Conservation (phyloP, 805 yeast genomes). For the Ogataea nakhonphanomensis region DNA sequence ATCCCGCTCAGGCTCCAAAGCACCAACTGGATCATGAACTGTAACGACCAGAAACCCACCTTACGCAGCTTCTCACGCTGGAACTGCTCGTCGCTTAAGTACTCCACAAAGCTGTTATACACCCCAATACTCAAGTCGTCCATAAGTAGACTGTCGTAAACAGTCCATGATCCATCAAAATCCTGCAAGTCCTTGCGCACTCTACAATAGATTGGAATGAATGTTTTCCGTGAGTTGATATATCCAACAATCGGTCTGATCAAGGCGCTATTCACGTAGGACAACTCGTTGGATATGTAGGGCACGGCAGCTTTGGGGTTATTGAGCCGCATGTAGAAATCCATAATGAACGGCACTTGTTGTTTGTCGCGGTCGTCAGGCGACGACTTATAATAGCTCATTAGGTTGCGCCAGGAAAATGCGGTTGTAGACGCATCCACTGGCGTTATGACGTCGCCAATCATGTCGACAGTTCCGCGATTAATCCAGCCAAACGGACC, state of each 20-base stretch:
- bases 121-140: slow-evolving; percentile 87
- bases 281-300: slow-evolving; percentile 76
- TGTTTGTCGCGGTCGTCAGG: background rate
- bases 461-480: slow-evolving; percentile 86
- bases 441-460: slow-evolving; percentile 87
- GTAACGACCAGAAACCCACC: slow-evolving; percentile 92
- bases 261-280: slow-evolving; percentile 88
- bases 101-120: slow-evolving; percentile 84
- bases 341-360: slow-evolving; percentile 55
- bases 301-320: slow-evolving; percentile 91
- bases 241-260: slow-evolving; percentile 94
- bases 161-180: slow-evolving; percentile 95
- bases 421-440: slow-evolving; percentile 40
- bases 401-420: slow-evolving; percentile 42
- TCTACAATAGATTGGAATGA: slow-evolving; percentile 81
- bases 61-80: slow-evolving; percentile 68
- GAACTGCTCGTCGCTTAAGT: slow-evolving; percentile 83
- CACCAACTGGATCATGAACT: slow-evolving; percentile 73
- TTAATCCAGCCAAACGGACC: slow-evolving; percentile 99
- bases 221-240: slow-evolving; percentile 85
- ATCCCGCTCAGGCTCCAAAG: slow-evolving; percentile 76
- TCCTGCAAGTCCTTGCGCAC: slow-evolving; percentile 76
- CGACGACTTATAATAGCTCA: slow-evolving; percentile 27
- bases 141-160: slow-evolving; percentile 87
- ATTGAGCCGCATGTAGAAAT: slow-evolving; percentile 72